Percentiles rank a stretch among this genome's conserved stretches.
phyloP scores from a whole-genome alignment of 345 rosid species.

The rapeseed (Brassica napus) region DNA sequence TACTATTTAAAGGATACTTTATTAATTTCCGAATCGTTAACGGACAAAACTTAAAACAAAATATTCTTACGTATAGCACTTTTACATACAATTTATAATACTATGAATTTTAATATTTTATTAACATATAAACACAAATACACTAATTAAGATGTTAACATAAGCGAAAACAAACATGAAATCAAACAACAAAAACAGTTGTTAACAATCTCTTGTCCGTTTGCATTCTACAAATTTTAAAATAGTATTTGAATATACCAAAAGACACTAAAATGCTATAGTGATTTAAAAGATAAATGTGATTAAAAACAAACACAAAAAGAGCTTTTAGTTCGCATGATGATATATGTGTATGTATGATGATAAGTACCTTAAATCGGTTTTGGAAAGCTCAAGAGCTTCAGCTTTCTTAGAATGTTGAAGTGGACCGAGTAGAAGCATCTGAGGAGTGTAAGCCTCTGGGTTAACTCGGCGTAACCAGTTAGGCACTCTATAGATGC shows the following conservation, averaged over 20 bases:
- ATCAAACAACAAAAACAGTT: too few species aligned
- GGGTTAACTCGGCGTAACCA: slow-evolving; percentile 30
- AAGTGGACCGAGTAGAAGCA: slow-evolving; percentile 36
- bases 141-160: too few species aligned
- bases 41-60: too few species aligned
- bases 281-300: neutral
- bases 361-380: slow-evolving; percentile 21
- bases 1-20: neutral
- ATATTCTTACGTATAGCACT: too few species aligned
- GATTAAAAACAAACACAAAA: neutral
- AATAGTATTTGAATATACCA: neutral
- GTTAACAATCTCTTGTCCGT: too few species aligned
- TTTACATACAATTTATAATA: too few species aligned
- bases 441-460: slow-evolving; percentile 38
- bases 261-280: neutral
- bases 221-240: too few species aligned
- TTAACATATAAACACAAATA: too few species aligned
- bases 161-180: too few species aligned
- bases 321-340: neutral
- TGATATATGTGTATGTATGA: neutral
- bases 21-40: too few species aligned
- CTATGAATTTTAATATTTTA: too few species aligned
- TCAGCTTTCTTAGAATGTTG: slow-evolving; percentile 34
- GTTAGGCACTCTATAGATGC: slow-evolving; percentile 34
- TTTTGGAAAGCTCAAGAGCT: slow-evolving; percentile 16